phyloP scores from a whole-genome alignment of 177 flowering plant species.

The Telopea speciosissima region DNA sequence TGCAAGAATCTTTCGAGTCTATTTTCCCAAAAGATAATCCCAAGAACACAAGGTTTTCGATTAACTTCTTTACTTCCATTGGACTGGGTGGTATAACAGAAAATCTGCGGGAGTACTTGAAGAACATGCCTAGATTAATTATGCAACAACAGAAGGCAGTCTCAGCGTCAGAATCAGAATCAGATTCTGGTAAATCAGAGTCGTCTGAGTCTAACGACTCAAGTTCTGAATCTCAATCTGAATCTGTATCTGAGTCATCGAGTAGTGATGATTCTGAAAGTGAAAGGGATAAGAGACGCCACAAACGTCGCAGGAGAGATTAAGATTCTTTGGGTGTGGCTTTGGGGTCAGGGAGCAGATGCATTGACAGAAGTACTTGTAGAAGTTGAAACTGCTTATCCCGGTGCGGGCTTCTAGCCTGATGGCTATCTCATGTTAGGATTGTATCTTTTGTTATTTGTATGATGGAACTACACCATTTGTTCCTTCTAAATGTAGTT shows the following conservation, averaged over 20 bases:
- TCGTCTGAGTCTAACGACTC: neutral
- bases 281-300: constrained; percentile 20
- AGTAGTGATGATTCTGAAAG: constrained; percentile 35
- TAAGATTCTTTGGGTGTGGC: neutral
- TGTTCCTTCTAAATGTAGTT: no score
- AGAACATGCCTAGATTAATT: constrained; percentile 84
- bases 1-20: constrained; percentile 21
- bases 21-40: constrained; percentile 86
- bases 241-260: constrained; percentile 25
- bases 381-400: no score
- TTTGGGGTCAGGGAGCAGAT: no score
- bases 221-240: no score
- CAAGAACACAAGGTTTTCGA: constrained; percentile 72
- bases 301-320: constrained; percentile 33
- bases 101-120: constrained; percentile 67
- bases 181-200: constrained; percentile 35
- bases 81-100: constrained; percentile 90
- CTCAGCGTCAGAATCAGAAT: constrained; percentile 44
- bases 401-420: no score
- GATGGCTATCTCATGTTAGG: no score
- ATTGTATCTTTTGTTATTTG: no score
- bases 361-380: no score
- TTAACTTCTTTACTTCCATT: constrained; percentile 86
- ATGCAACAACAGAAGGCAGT: constrained; percentile 75
- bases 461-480: no score